Percentiles rank a stretch among this genome's conserved stretches.
phyloP scores from a whole-genome alignment of 768 basidiomycete species.

The Pleurotus sapidus region DNA sequence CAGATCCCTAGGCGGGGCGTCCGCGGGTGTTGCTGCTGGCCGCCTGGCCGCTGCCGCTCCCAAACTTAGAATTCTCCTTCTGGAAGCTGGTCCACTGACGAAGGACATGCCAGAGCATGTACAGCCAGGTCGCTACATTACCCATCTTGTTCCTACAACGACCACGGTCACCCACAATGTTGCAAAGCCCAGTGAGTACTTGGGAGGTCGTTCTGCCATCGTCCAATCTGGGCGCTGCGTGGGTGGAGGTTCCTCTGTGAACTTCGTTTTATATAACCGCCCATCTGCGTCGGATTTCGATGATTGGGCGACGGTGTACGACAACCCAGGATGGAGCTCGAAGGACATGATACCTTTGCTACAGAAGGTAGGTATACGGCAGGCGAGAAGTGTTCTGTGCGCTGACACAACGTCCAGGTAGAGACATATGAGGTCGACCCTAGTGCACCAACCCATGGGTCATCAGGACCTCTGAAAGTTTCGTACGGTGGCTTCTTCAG shows the following conservation, averaged over 20 bases:
- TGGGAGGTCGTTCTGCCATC: slow-evolving; percentile 23
- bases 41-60: slow-evolving; percentile 36
- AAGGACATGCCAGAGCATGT: slow-evolving; percentile 28
- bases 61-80: slow-evolving; percentile 35
- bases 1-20: slow-evolving; percentile 28
- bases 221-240: slow-evolving; percentile 32
- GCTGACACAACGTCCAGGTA: neutral
- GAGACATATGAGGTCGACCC: slow-evolving; percentile 24
- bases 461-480: slow-evolving; percentile 34
- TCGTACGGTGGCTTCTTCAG: slow-evolving; percentile 32
- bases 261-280: slow-evolving; percentile 26
- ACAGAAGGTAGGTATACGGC: slow-evolving; percentile 14
- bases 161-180: slow-evolving; percentile 28
- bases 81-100: slow-evolving; percentile 39
- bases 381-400: neutral
- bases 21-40: slow-evolving; percentile 34
- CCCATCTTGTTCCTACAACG: slow-evolving; percentile 27
- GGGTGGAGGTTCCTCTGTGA: slow-evolving; percentile 43
- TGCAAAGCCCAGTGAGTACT: slow-evolving; percentile 24
- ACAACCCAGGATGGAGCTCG: slow-evolving; percentile 22
- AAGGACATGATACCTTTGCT: slow-evolving; percentile 21
- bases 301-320: slow-evolving; percentile 20
- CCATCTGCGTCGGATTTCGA: slow-evolving; percentile 17
- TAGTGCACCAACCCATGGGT: slow-evolving; percentile 30
- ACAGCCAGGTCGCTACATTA: slow-evolving; percentile 32